These are phyloP conservation scores for Candida broadrunensis DNA, from an alignment of 805 yeast genomes.

Conservation along the genomic window DNA sequence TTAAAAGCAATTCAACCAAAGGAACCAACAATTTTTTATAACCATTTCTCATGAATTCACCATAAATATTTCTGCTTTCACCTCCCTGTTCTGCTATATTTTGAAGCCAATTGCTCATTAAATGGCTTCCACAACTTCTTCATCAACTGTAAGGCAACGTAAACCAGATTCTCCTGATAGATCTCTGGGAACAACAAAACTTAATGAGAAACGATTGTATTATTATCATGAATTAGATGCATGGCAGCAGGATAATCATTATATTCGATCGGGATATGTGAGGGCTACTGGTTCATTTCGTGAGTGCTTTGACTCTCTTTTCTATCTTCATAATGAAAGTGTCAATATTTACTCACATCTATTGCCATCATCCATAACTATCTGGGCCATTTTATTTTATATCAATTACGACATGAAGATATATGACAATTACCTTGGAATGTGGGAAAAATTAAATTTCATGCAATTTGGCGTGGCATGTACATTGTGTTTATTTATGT, in stretches of 20 bases:
- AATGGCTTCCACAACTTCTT: not conserved
- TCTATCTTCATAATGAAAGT: slow-evolving; percentile 65
- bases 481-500: slow-evolving; percentile 55
- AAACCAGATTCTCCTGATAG: not conserved
- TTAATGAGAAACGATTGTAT: slow-evolving; percentile 7
- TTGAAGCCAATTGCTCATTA: too few species aligned
- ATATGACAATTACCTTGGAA: slow-evolving; percentile 21
- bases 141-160: slow-evolving; percentile 2
- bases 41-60: too few species aligned
- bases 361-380: slow-evolving; percentile 38
- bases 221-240: slow-evolving; percentile 58
- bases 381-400: slow-evolving; percentile 21
- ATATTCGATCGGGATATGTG: slow-evolving; percentile 62
- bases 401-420: slow-evolving; percentile 21
- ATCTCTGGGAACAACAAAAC: not conserved
- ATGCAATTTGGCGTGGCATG: slow-evolving; percentile 57
- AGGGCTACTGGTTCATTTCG: slow-evolving; percentile 48
- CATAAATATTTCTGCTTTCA: too few species aligned
- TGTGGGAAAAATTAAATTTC: slow-evolving; percentile 49
- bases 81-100: too few species aligned
- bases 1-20: too few species aligned
- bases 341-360: slow-evolving; percentile 71
- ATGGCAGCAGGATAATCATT: slow-evolving; percentile 77
- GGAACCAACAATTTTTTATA: too few species aligned
- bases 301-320: slow-evolving; percentile 47